These are phyloP conservation scores for Arxiozyma telluris DNA, from an alignment of 1,139 yeast species.

Conservation along the genomic window DNA sequence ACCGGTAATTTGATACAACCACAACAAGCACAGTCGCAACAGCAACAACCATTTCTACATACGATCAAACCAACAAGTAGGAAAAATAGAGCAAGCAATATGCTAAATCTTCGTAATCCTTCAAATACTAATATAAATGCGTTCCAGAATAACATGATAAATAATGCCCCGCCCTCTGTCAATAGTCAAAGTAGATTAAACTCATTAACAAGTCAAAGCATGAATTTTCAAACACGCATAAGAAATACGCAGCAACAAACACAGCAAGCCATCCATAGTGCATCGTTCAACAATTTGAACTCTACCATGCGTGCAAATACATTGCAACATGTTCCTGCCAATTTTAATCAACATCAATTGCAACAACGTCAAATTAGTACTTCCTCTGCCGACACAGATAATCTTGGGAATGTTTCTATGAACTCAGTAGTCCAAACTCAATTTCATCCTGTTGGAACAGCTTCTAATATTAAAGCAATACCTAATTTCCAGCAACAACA, in stretches of 20 bases:
- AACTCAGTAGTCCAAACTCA: conserved; percentile 23
- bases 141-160: conserved; percentile 11
- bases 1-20: conserved; percentile 1
- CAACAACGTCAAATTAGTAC: conserved; percentile 8
- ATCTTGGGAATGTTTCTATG: conserved; percentile 15
- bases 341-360: background rate
- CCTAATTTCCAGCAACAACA: conserved; percentile 4
- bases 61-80: conserved; percentile 30
- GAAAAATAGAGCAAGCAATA: conserved; percentile 29
- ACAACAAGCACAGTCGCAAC: conserved; percentile 1
- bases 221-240: conserved; percentile 5
- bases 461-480: background rate
- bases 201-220: conserved; percentile 13
- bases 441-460: conserved; percentile 3
- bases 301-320: conserved; percentile 2
- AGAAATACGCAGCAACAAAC: conserved; percentile 5
- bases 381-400: conserved; percentile 2
- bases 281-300: conserved; percentile 4
- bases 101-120: conserved; percentile 28
- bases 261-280: conserved; percentile 4
- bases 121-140: conserved; percentile 17
- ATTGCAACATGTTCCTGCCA: conserved; percentile 4
- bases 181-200: conserved; percentile 18
- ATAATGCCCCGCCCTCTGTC: background rate
- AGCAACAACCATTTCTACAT: conserved; percentile 10